Percentiles rank a stretch among this genome's conserved stretches.
Conservation (phyloP, 768 basidiomycete species). For the Lepiota venenata region DNA sequence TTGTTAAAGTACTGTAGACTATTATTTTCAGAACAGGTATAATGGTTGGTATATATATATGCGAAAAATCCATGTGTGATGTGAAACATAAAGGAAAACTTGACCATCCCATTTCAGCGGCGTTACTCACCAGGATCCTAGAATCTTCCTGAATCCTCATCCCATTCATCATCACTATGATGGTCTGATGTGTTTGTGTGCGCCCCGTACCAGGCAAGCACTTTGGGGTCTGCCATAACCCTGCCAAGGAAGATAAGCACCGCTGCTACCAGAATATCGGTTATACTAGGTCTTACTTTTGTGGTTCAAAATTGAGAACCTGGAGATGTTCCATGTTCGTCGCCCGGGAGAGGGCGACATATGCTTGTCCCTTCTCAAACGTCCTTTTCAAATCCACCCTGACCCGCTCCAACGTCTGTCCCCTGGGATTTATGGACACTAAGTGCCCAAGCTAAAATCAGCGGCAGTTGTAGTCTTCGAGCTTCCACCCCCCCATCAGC, state of each 20-base stretch:
- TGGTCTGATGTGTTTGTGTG: not conserved
- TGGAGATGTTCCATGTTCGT: slow-evolving; percentile 63
- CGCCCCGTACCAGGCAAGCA: slow-evolving; percentile 52
- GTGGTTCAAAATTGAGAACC: slow-evolving; percentile 57
- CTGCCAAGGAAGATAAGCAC: slow-evolving; percentile 28
- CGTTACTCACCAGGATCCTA: not conserved
- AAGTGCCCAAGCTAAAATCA: slow-evolving; percentile 87
- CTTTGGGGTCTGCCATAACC: slow-evolving; percentile 61
- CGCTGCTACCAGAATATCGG: not conserved
- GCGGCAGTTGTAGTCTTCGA: slow-evolving; percentile 46
- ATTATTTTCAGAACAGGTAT: slow-evolving; percentile 1
- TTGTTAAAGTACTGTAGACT: not conserved
- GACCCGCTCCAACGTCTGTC: slow-evolving; percentile 57
- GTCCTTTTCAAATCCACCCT: slow-evolving; percentile 71
- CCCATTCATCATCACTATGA: slow-evolving; percentile 19
- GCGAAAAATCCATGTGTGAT: not conserved
- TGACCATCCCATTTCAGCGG: not conserved
- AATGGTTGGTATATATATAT: not conserved
- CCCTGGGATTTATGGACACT: slow-evolving; percentile 90
- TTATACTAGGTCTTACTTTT: slow-evolving; percentile 39
- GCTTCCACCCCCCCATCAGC: slow-evolving; percentile 58
- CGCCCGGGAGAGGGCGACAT: slow-evolving; percentile 73
- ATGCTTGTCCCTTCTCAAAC: slow-evolving; percentile 82
- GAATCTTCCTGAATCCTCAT: slow-evolving; percentile 25
- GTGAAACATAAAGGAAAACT: not conserved